Conservation (phyloP, 495 filamentous ascomycete species). For the Aspergillus campestris region DNA sequence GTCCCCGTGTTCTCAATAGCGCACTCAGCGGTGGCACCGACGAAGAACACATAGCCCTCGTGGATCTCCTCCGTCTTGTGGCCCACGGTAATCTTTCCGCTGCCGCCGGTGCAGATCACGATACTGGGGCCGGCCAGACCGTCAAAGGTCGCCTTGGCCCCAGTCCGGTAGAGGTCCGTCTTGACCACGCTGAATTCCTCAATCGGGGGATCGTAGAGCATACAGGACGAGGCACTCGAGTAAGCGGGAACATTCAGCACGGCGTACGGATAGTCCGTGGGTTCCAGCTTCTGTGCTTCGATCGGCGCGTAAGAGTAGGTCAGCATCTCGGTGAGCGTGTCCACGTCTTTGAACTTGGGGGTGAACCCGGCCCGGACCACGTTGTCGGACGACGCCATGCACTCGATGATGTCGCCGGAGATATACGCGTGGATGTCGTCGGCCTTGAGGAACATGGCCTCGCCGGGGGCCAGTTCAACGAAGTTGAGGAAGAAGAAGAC, state of each 20-base stretch:
- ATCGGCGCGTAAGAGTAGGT: slow-evolving; percentile 94
- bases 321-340: slow-evolving; percentile 82
- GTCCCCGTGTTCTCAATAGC: slow-evolving; percentile 58
- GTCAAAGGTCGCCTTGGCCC: slow-evolving; percentile 79
- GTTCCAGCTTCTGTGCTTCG: slow-evolving; percentile 84
- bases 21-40: slow-evolving; percentile 82
- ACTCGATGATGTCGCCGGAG: slow-evolving; percentile 94
- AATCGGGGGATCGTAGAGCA: slow-evolving; percentile 90
- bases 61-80: slow-evolving; percentile 62
- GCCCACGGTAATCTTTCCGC: slow-evolving; percentile 77
- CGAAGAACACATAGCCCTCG: slow-evolving; percentile 83
- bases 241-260: slow-evolving; percentile 73
- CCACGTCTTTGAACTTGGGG: slow-evolving; percentile 95
- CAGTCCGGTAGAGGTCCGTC: slow-evolving; percentile 59
- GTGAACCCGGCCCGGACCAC: slow-evolving; percentile 96
- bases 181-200: slow-evolving; percentile 92
- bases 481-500: slow-evolving; percentile 79
- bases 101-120: slow-evolving; percentile 76
- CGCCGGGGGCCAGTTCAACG: slow-evolving; percentile 70
- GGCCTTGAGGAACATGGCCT: slow-evolving; percentile 92
- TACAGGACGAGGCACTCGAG: slow-evolving; percentile 55
- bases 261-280: slow-evolving; percentile 73
- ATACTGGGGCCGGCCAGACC: slow-evolving; percentile 83
- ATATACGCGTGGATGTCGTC: slow-evolving; percentile 97
- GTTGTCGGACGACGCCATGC: slow-evolving; percentile 97